Evolutionary conservation across 495 filamentous ascomycete genomes (phyloP), one percentile per base, ranked within the genome.

Genomic region (Penicillium soppii): DNA sequence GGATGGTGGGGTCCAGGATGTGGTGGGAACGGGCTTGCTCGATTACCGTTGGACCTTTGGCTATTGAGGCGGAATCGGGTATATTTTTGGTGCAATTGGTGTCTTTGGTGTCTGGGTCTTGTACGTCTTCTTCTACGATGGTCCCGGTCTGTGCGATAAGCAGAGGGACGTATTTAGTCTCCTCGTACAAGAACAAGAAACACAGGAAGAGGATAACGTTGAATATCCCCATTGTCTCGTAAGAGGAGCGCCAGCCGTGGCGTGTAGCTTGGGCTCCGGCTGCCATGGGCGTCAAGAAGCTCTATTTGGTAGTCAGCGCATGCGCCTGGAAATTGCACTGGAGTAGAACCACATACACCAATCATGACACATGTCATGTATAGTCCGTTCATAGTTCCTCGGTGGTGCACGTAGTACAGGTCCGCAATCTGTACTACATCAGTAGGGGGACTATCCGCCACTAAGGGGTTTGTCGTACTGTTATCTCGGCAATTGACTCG

Each of bases 381-480:
- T 8, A 69, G 32, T n/a, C 55, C 68, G 47, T 73, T 73, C 66
- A 66, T 68, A 8, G 47, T 54, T 0, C 63, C 69, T 5, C 67
- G 62, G 13, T 71, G 64, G 44, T 73, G 69, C 13, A 73, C 66
- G 26, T 68, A 73, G 50, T 68, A 73, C 2, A 73, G 22, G 57
- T 73, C 69, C 1, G 62, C 57, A 56, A 72, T 72, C 65, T 70
- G 35, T 42, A 23, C n/a, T 25, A 33, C 21, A 26, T 59, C 19
- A 54, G 46, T 15, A 7, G 22, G 15, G 1, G 0, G 15, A 16
- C 15, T 44, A 27, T 25, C 32, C 51, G n/a, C 19, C 1, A 8
- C 3, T 4, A 0, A 29, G 27, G 15, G 9, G 9, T 6, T 26
- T 2, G 13, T 36, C 50, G 22, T 50, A 69, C 67, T 2, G 69